Percentiles rank a stretch among this genome's conserved stretches.
Evolutionary conservation across 2,329 filamentous ascomycete genomes (phyloP).

Genomic region (Purpureocillium lavendulum): DNA sequence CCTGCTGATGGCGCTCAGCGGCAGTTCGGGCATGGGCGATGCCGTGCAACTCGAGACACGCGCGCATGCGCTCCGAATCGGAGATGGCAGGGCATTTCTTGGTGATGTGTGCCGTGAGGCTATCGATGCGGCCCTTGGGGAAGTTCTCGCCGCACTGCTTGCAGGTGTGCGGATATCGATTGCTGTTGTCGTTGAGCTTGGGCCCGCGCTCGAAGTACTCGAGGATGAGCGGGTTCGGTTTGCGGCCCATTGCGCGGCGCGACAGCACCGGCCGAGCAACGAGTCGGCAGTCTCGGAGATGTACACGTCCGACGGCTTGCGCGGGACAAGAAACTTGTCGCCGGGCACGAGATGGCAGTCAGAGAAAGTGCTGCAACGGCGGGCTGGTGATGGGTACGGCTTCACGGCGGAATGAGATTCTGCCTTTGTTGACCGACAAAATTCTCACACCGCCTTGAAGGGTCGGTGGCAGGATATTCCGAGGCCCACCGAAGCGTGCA

Average conservation of each 20-base stretch:
- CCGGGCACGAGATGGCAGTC: not conserved
- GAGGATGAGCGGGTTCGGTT: constrained; percentile 76
- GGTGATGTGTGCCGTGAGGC: constrained; percentile 69
- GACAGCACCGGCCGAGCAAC: not conserved
- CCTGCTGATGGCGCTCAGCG: constrained; percentile 18
- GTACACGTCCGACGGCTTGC: not conserved
- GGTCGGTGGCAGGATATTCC: not conserved
- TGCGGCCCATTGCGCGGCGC: constrained; percentile 59
- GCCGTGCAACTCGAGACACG: constrained; percentile 64
- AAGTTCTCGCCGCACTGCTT: constrained; percentile 83
- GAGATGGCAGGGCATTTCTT: constrained; percentile 80
- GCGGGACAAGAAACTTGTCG: not conserved
- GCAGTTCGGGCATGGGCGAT: constrained; percentile 43
- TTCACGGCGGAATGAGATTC: constrained; percentile 17
- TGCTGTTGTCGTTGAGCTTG: constrained; percentile 83
- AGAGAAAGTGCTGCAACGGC: constrained; percentile 2
- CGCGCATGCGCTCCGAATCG: constrained; percentile 65
- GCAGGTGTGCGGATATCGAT: constrained; percentile 87
- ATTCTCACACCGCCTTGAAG: constrained; percentile 22
- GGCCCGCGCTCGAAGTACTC: constrained; percentile 82
- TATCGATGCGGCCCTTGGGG: constrained; percentile 81
- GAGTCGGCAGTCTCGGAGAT: not conserved
- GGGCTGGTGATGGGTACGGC: constrained; percentile 7
- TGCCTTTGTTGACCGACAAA: constrained; percentile 26
- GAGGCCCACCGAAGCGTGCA: not conserved